A percentile compares a stretch with the other conserved stretches of the same genome.
These are phyloP conservation scores for Rubia yunnanensis DNA, from an alignment of 257 asterid species.

Conservation along the genomic window DNA sequence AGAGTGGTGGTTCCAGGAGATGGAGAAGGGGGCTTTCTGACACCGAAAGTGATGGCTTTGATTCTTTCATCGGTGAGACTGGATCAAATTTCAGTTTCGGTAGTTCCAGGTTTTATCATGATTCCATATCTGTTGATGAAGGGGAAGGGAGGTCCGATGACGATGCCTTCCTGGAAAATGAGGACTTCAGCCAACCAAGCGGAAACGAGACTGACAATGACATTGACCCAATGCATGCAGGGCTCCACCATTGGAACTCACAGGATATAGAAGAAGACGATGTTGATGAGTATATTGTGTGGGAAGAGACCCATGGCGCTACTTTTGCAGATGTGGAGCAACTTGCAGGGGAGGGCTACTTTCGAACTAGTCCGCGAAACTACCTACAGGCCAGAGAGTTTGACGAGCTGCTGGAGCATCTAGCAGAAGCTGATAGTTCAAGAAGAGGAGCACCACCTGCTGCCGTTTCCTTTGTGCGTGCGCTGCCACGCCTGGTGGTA, in stretches of 20 bases:
- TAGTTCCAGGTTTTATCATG: conserved; percentile 52
- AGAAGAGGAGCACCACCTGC: conserved; percentile 81
- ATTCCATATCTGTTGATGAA: conserved; percentile 43
- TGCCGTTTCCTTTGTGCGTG: conserved; percentile 47
- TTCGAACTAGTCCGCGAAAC: conserved; percentile 28
- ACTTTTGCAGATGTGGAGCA: conserved; percentile 24
- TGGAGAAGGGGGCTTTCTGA: conserved; percentile 64
- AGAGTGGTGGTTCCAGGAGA: conserved; percentile 57
- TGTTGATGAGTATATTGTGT: conserved; percentile 34
- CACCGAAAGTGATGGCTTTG: conserved; percentile 73
- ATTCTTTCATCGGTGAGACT: conserved; percentile 62
- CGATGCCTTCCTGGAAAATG: conserved; percentile 44
- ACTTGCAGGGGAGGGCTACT: conserved; percentile 24
- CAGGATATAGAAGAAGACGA: conserved; percentile 45
- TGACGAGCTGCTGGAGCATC: conserved; percentile 48
- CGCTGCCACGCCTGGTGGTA: conserved; percentile 39
- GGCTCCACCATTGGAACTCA: conserved; percentile 57
- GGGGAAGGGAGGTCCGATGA: conserved; percentile 70
- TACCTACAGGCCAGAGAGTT: conserved; percentile 44
- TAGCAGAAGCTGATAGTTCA: conserved; percentile 48
- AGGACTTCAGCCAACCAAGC: conserved; percentile 34
- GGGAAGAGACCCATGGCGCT: conserved; percentile 50
- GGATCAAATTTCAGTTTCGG: conserved; percentile 64
- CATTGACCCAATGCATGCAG: conserved; percentile 93
- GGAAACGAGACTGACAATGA: conserved; percentile 64